Evolutionary conservation across 306 rosid genomes (phyloP).

Genomic region (Cicer bijugum): DNA sequence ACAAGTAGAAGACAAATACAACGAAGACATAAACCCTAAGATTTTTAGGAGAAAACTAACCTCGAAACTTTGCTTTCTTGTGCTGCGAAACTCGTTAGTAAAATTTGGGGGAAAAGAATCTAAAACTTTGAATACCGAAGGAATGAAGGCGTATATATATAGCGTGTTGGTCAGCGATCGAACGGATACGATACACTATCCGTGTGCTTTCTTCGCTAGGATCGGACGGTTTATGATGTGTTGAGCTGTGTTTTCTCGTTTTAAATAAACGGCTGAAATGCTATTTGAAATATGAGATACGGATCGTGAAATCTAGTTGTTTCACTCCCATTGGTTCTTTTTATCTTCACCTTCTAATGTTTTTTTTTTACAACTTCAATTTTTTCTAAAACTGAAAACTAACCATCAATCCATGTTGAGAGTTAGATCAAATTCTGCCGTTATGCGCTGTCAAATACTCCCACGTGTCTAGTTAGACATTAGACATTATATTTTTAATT

Average conservation of each 20-base stretch:
- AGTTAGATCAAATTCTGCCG: background rate
- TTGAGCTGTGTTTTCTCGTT: constrained; percentile 25
- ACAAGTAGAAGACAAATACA: background rate
- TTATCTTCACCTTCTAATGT: too few relatives aligned
- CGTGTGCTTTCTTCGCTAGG: constrained; percentile 28
- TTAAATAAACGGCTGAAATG: background rate
- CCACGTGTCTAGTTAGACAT: too few relatives aligned
- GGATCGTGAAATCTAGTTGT: constrained; percentile 30
- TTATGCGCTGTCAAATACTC: background rate
- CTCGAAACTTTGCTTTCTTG: constrained; percentile 33
- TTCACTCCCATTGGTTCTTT: background rate
- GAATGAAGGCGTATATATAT: constrained; percentile 15
- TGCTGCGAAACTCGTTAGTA: background rate
- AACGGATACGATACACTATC: constrained; percentile 30
- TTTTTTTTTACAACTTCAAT: background rate
- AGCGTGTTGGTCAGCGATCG: constrained; percentile 12
- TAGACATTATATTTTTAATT: too few relatives aligned
- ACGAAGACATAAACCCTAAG: constrained; percentile 20
- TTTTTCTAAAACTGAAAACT: too few relatives aligned
- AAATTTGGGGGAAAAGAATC: background rate
- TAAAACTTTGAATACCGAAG: background rate
- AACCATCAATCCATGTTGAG: background rate
- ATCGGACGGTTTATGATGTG: constrained; percentile 10
- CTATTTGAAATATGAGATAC: background rate
- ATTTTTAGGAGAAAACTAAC: constrained; percentile 29